Evolutionary conservation across 1,284 basidiomycete species (phyloP), one percentile per base, ranked within the genome.

Genomic region (Hymenochaete sp.): DNA sequence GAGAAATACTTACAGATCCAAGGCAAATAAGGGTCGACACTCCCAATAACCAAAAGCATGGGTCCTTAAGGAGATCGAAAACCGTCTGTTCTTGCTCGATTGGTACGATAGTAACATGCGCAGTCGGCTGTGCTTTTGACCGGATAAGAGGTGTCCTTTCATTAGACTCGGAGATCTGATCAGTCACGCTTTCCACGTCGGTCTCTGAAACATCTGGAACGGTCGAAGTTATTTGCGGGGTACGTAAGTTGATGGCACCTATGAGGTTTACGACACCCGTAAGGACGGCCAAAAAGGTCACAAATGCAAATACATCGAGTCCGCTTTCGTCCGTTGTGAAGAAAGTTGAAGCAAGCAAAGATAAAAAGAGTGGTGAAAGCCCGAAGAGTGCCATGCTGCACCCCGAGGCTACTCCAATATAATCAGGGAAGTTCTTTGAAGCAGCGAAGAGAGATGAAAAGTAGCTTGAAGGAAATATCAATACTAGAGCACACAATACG

Each of bases 371-470:
- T 0, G 84, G 85, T 0, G 85, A 88, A 40, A 87, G 69, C 16
- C 84, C 82, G 55, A 85, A 86, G 22, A 86, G 63, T 2, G 82
- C 75, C 68, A 79, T 77, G 56, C 71, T 80, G 5, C 67, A 63
- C 4, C 83, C 85, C 0, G 81, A 73, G 7, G 83, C 76, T 19
- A 79, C 59, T 25, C 82, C 82, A 40, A 75, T 72, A 53, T 78
- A 73, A 4, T 64, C 57, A 5, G 82, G 77, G 52, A 85, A 85
- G 24, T 65, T 69, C 60, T 75, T 77, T 2, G 82, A 79, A 0
- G 84, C 81, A n/a, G 81, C 71, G 58, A 88, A 85, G 21, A 87
- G 60, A 6, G 75, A 70, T 0, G 82, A 81, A 55, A 87, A 85
- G 55, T 78, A 83, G n/a, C 83, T 86, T 52, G 28, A 46, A 19